Evolutionary conservation across 2,329 filamentous ascomycete genomes (phyloP).

Genomic region (Graphiopsis chlorocephala): DNA sequence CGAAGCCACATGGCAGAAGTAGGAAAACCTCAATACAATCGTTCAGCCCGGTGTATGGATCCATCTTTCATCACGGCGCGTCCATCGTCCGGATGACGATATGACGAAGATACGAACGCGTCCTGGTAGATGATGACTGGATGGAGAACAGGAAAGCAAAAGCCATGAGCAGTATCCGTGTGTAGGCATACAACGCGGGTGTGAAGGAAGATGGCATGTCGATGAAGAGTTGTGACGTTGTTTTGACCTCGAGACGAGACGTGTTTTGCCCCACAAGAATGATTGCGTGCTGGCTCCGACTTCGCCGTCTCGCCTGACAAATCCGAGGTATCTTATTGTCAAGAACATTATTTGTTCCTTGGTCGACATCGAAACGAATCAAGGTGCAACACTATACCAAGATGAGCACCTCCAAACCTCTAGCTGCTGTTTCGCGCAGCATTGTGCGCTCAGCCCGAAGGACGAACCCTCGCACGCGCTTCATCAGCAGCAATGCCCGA

Average conservation of each 20-base stretch:
- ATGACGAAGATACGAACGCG: neutral
- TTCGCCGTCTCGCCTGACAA: conserved; percentile 8
- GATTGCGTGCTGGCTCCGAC: conserved; percentile 8
- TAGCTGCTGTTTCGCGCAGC: conserved; percentile 11
- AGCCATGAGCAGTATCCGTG: neutral
- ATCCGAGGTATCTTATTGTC: conserved; percentile 1
- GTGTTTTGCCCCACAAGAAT: neutral
- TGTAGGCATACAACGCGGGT: neutral
- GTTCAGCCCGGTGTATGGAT: neutral
- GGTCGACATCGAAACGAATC: neutral
- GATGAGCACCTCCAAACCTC: conserved; percentile 15
- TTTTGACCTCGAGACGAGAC: neutral
- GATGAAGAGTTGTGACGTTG: neutral
- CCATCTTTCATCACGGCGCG: neutral
- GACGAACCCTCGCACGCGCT: conserved; percentile 25
- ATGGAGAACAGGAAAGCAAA: neutral
- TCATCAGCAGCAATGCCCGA: conserved; percentile 17
- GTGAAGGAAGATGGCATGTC: neutral
- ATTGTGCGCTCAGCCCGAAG: conserved; percentile 18
- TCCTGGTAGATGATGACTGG: neutral
- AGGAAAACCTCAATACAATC: neutral
- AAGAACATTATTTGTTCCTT: neutral
- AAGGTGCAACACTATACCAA: neutral
- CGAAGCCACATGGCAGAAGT: neutral
- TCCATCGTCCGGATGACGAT: neutral